Evolutionary conservation across 352 stramenopile genomes (phyloP), one percentile per base, ranked within the genome.

Genomic region (Phytopythium mirpurense): DNA sequence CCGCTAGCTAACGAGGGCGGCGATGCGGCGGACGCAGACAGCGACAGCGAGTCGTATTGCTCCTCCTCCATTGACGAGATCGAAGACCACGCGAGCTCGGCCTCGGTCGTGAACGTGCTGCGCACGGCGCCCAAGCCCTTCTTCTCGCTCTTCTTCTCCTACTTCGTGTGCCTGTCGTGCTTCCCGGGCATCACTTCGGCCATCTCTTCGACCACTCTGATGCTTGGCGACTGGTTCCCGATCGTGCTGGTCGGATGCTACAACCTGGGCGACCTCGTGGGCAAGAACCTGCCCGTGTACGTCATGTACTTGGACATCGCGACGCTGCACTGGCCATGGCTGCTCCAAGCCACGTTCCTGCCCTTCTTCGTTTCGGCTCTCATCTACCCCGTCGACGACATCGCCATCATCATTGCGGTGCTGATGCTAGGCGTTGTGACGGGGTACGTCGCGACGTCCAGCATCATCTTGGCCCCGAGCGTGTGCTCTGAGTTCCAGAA

Each of bases 401-500:
- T 82, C 24, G 56, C 69, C 19, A 63, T 70, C 32, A 74, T 90
- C 56, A 19, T 78, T 11, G 66, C 68, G 2, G 78, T 86, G 44
- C 49, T 84, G n/a, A 47, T 75, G 8, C 54, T 93, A 11, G 82
- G 82, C 1, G 44, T 93, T 44, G 67, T 77, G 18, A 90, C 82
- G 29, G 82, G 82, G 0, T 93, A 90, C 60, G 82, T 93, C 8
- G 78, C 77, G n/a, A 93, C 82, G 7, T 82, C 64, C 16, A 80
- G 70, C 50, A 88, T 90, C 54, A 87, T 93, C 35, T 63, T 93
- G 12, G 79, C 78, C 1, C 82, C 82, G 2, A 88, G 73, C 21
- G 66, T 87, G 35, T 92, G 82, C 61, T 78, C 62, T 16, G 82
- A 90, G 53, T 86, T 80, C 54, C 77, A 92, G 54, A 88, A 88